Percentiles rank a stretch among this genome's conserved stretches.
Evolutionary conservation across 176 grass and related monocot genomes (phyloP).

Genomic region (Stipa capillata): DNA sequence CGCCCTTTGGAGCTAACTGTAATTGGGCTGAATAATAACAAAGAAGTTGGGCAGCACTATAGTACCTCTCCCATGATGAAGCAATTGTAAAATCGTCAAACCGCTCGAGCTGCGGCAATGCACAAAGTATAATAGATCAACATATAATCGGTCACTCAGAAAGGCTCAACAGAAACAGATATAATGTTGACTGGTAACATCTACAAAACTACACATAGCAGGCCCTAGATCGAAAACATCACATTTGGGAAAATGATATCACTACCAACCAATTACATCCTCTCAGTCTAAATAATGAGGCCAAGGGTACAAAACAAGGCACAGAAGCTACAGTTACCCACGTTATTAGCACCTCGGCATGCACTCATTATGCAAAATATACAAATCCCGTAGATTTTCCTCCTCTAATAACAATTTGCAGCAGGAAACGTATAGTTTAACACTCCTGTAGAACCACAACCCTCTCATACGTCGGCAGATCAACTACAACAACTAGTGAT

Average conservation of each 20-base stretch:
- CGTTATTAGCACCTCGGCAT: neutral
- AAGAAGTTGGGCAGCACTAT: neutral
- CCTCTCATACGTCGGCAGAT: neutral
- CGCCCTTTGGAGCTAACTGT: neutral
- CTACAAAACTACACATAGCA: neutral
- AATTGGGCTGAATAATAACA: neutral
- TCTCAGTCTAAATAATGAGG: neutral
- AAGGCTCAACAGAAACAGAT: neutral
- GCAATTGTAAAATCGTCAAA: slow-evolving; percentile 98
- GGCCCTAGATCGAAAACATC: neutral
- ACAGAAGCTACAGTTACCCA: neutral
- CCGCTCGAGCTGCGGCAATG: slow-evolving; percentile 45
- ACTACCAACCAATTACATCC: neutral
- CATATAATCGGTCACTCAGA: neutral
- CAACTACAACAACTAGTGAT: neutral
- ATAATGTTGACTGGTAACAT: neutral
- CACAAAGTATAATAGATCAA: neutral
- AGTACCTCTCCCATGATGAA: slow-evolving; percentile 96
- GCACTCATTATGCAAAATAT: neutral
- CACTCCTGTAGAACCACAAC: neutral
- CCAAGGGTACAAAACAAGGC: neutral
- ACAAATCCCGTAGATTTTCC: too few species aligned
- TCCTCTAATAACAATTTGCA: neutral
- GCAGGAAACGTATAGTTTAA: slow-evolving; percentile 1
- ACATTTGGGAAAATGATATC: neutral